Evolutionary conservation across 139 green algal genomes (phyloP), one percentile per base, ranked within the genome.

Genomic region (Volvox africanus): DNA sequence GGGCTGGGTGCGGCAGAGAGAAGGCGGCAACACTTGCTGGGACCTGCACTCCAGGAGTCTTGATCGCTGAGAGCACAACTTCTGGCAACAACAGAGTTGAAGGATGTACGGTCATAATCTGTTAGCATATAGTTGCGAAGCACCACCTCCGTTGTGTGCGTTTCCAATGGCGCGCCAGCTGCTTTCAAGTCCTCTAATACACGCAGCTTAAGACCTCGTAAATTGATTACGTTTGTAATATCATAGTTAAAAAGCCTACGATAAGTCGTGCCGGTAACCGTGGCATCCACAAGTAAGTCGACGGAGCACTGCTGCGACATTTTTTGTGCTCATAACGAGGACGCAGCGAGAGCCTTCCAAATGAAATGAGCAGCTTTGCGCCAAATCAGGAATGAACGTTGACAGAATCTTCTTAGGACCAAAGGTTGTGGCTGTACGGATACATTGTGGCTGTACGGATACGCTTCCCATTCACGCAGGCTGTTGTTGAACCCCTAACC

Each of bases 41-140:
- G 36, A 65, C 78, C 36, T 24, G 36, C 14, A 32, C 78, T 32
- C 78, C 36, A 65, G 16, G 37, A 68, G 24, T 65, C 78, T 44
- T 84, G 35, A 33, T 84, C 78, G 36, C 78, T 84, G 14, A 84
- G 36, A 30, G 78, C 78, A 26, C 78, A 84, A 44, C 9, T 68
- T 32, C 14, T 32, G 1, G 78, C 78, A 17, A 1, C 78, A 65
- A 6, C 37, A 35, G 78, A 84, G 32, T 67, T 67, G 36, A 67
- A 68, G 36, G 35, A 1, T 44, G 78, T 84, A 2, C 32, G 78
- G 20, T 84, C 78, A 67, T 84, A 84, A 67, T 84, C 78, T 84
- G 78, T 68, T 16, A 84, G 78, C 20, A 21, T 16, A 11, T 84
- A 84, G 20, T 84, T 84, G 78, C 78, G 78, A 67, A 84, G 78